Conservation (phyloP, 345 rosid species). For the Eucalyptus brandiana region DNA sequence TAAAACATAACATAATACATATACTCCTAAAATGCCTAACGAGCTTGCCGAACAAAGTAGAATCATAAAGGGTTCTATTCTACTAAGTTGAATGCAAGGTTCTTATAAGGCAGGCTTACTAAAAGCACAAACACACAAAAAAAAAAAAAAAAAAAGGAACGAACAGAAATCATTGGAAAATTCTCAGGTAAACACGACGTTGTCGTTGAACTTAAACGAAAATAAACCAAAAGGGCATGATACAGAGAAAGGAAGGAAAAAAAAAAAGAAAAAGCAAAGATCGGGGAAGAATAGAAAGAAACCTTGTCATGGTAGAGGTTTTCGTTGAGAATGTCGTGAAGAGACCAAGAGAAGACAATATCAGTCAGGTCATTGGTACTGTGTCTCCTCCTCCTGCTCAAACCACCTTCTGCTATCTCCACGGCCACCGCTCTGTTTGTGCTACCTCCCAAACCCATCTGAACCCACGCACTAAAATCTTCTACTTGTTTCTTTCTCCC, state of each 20-base stretch:
- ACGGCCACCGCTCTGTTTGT: not conserved
- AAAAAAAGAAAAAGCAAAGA: not conserved
- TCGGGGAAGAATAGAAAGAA: not conserved
- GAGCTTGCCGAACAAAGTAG: not conserved
- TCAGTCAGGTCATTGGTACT: not conserved
- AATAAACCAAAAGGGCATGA: not conserved
- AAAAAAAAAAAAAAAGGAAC: not conserved
- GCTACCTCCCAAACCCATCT: not conserved
- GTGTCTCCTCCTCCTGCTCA: not conserved
- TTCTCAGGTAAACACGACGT: not conserved
- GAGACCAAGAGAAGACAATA: slow-evolving; percentile 21
- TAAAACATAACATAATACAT: not conserved
- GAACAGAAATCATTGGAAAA: not conserved
- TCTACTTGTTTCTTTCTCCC: not conserved
- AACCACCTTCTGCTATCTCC: not conserved
- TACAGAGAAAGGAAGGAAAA: too few relatives aligned
- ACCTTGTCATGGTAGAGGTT: slow-evolving; percentile 19
- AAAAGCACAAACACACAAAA: not conserved
- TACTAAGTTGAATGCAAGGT: not conserved
- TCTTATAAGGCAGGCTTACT: not conserved
- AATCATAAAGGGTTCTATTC: not conserved
- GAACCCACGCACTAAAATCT: not conserved
- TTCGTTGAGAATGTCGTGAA: slow-evolving; percentile 13
- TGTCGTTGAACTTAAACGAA: not conserved
- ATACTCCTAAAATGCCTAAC: not conserved